Evolutionary conservation across 2,329 filamentous ascomycete genomes (phyloP), one percentile per base, ranked within the genome.

Genomic region (Aspergillus chevalieri): DNA sequence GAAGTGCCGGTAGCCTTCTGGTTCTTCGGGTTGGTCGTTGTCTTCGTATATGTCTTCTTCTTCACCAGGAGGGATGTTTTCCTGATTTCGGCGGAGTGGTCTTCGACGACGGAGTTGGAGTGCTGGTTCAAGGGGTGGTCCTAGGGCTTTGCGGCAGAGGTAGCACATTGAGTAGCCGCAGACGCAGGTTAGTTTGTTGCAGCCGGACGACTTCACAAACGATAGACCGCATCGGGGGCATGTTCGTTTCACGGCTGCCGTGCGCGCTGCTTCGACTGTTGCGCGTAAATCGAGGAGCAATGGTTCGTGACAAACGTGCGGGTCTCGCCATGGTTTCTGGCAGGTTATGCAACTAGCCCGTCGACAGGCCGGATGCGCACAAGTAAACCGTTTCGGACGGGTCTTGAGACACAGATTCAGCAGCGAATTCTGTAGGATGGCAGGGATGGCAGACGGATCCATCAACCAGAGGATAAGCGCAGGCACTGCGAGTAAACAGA

Each of bases 141-240:
- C 66, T 1, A 74, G 61, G 17, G 89, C 84, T 58, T 85, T 85
- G 38, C 93, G 87, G 69, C 93, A 98, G 43, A 97, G 83, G 64
- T 98, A 98, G 68, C 93, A 98, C 92, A 97, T 97, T 59, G 87
- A 86, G 72, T 97, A 97, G 7, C 93, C 93, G 70, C 93, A 98
- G 14, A 90, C 84, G 65, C 93, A 97, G 5, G 89, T 92, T 38
- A 98, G 79, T 73, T 97, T 97, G 76, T 98, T 98, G 79, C 93
- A 98, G 61, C 93, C 93, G 22, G 85, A 84, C 6, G 84, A 86
- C 69, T 97, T 97, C 71, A 98, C 88, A 66, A 97, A 97, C 14
- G 85, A 88, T 8, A 91, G 88, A 58, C 88, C 86, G 75, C 93
- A 98, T 44, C 86, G 82, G 7, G 93, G 93, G 66, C 93, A 98